phyloP scores from a whole-genome alignment of 805 yeast genomes.

The Lipomyces lipofer region DNA sequence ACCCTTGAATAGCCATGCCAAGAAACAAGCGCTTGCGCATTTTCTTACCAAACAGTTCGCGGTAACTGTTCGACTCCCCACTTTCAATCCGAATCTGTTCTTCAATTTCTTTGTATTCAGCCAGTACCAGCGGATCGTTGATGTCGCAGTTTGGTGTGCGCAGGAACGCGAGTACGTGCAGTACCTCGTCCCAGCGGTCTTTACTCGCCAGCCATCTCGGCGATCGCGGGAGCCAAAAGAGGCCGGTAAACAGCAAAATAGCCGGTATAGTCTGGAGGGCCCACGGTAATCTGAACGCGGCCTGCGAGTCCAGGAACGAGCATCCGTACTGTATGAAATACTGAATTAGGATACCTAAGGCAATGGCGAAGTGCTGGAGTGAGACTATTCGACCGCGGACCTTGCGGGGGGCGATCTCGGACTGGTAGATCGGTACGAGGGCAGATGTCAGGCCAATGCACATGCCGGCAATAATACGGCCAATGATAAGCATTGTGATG shows the following conservation, averaged over 20 bases:
- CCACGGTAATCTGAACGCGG: conserved; percentile 68
- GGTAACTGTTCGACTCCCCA: conserved; percentile 15
- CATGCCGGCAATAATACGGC: conserved; percentile 53
- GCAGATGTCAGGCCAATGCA: conserved; percentile 60
- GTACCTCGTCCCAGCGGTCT: conserved; percentile 57
- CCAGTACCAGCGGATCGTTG: conserved; percentile 29
- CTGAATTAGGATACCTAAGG: conserved; percentile 39
- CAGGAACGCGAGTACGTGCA: conserved; percentile 54
- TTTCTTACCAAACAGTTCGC: conserved; percentile 15
- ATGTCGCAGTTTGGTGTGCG: conserved; percentile 34
- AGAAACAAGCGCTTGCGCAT: conserved; percentile 43
- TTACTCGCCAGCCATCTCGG: conserved; percentile 51
- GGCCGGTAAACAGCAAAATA: conserved; percentile 47
- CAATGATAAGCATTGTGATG: conserved; percentile 43
- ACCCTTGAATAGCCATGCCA: conserved; percentile 34
- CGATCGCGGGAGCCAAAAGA: conserved; percentile 43
- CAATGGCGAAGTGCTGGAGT: conserved; percentile 37
- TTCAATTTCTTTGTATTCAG: conserved; percentile 30
- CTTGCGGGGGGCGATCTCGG: conserved; percentile 35
- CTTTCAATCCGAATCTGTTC: conserved; percentile 27
- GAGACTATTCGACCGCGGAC: conserved; percentile 40
- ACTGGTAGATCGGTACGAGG: conserved; percentile 46
- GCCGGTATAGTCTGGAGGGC: conserved; percentile 57
- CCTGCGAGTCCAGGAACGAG: conserved; percentile 45
- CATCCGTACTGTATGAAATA: conserved; percentile 43